Base-by-base conservation (phyloP, 805 yeast species). In the Candida alai region DNA sequence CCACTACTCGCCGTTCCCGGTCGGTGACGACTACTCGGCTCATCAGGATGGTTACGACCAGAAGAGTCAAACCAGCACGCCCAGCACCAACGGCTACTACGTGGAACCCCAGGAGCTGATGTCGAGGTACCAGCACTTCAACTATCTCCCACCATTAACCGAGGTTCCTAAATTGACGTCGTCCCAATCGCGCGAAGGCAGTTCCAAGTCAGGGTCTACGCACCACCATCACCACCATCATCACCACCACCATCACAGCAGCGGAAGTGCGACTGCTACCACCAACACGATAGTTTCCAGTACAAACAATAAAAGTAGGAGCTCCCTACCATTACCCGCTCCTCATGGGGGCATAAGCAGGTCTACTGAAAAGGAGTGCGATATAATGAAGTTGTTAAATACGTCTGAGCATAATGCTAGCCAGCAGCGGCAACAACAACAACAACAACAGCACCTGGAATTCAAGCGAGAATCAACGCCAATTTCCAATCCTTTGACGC, bases 131-230 rank as follows among this genome's bases (percentile, higher is more conserved):
- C 79, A 79, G 31, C 93, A 83, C 60, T 83, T 83, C 63, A 82
- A 81, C 52, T 81, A 80, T 47, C 58, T 83, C 17, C 86, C 89
- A 10, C 82, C 88, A 2, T 54, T 74, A 41, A 76, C 83, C 5
- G 82, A 78, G 40, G 82, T 77, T 31, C 93, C 90, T 1, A 80
- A 77, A 45, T 56, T 83, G 28, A 79, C 68, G 15, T 78, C 85
- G 1, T 77, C 84, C 0, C 65, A 61, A 17, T 62, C 70, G 16
- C 64, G 73, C 0, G 13, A 21, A 3, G 59, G 47, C 15, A 36
- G 44, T 12, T 29, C 48, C 11, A 40, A 43, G 29, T 16, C 28
- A 9, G 41, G 48, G 22, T n/a, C 34, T 2, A 29, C 28, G 3
- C 18, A 16, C 26, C 13, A 19, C 29, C 12, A 28, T 26, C 54